phyloP scores from a whole-genome alignment of 1,139 yeast species.

The Kurtzmaniella quercitrusa region DNA sequence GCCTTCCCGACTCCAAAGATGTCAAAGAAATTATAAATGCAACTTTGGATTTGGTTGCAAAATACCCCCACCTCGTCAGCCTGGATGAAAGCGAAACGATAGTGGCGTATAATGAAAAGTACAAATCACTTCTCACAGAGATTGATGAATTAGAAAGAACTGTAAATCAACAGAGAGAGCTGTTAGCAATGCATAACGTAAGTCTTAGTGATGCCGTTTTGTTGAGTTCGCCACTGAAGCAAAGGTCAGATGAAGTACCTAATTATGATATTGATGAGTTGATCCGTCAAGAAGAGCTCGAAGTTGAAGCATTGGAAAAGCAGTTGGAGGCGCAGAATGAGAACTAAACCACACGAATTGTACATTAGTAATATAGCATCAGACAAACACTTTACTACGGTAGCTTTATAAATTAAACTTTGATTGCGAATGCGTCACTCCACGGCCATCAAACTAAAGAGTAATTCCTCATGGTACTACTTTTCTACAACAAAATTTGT shows the following conservation, averaged over 20 bases:
- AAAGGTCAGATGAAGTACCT: constrained; percentile 6
- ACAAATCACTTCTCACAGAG: constrained; percentile 20
- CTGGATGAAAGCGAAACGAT: constrained; percentile 21
- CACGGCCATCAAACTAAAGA: background rate
- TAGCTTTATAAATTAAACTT: background rate
- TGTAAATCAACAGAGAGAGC: constrained; percentile 25
- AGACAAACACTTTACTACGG: too few species aligned
- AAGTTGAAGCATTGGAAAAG: constrained; percentile 28
- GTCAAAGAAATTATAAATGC: constrained; percentile 19
- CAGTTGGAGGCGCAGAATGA: constrained; percentile 1
- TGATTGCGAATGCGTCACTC: background rate
- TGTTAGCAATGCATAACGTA: constrained; percentile 25
- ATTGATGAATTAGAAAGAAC: constrained; percentile 23
- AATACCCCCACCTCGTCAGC: constrained; percentile 28
- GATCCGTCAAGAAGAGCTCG: constrained; percentile 31
- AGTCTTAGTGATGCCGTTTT: constrained; percentile 16
- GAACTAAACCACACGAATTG: too few species aligned
- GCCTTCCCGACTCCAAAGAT: background rate
- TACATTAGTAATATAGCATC: background rate
- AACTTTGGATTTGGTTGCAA: constrained; percentile 19
- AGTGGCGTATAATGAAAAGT: constrained; percentile 18
- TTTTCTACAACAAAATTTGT: background rate
- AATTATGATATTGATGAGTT: constrained; percentile 27
- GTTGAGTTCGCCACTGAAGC: constrained; percentile 8
- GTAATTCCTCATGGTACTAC: background rate